Base-by-base conservation (phyloP, 2,329 filamentous ascomycete species). In the Fusarium transvaalense region DNA sequence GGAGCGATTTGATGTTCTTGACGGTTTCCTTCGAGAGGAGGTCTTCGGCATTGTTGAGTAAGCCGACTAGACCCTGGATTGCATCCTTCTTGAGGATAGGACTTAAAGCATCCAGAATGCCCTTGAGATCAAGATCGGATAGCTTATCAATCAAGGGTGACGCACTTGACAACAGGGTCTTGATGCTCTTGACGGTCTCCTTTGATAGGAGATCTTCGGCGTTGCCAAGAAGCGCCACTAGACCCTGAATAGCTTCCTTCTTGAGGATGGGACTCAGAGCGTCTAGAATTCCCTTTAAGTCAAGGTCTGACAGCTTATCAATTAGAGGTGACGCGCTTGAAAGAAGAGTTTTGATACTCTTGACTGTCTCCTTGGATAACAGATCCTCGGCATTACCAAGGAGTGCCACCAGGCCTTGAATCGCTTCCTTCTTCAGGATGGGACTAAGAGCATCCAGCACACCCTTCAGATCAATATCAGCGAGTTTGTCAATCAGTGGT, bases 251-350 rank as follows among this genome's bases (percentile, higher is more conserved):
- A 48, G 27, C 71, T 37, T 8, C 78, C 78, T 75, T 65, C 2
- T 74, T 77, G 0, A 82, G 68, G 1, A 82, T 70, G 0, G 80
- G 79, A 19, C 75, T 73, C 1, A 81, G 35, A 0, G 79, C 77
- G 14, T 77, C 70, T 1, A 76, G 38, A 1, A 76, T 13, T 4
- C 75, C 76, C 57, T 76, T 61, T 0, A 82, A 54, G 14, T 82
- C 78, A 2, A 81, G 66, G 19, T 77, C 75, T 15, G 72, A 71
- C 1, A 82, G 68, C 6, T 68, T 68, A 2, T 68, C 51, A 2
- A 70, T 43, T 2, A 70, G 14, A 0, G 68, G 68, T 1, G 59
- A 61, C 45, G 76, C 69, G 5, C 65, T 55, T 1, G 57, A 56
- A 7, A 76, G 45, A 1, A 64, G 23, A 0, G 54, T 59, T 29